These are phyloP conservation scores for Mrakia frigida DNA, from an alignment of 768 basidiomycete species.

Conservation along the genomic window DNA sequence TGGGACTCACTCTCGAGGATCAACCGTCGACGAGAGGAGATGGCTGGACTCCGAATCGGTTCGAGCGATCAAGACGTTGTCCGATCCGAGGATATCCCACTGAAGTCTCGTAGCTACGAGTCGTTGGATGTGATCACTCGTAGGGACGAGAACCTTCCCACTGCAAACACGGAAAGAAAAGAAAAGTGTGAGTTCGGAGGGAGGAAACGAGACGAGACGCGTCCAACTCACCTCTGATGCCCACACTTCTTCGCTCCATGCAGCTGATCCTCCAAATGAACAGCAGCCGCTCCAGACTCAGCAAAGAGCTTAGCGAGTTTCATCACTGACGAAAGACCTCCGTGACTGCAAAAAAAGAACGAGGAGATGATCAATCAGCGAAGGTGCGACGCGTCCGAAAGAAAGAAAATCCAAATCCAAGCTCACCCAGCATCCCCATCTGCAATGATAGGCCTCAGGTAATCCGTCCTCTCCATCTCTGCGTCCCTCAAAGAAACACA, in stretches of 20 bases:
- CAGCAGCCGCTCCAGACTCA: constrained; percentile 83
- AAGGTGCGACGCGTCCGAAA: background rate
- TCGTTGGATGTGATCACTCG: constrained; percentile 77
- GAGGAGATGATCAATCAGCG: background rate
- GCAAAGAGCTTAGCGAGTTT: constrained; percentile 90
- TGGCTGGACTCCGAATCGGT: constrained; percentile 86
- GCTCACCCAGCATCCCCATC: constrained; percentile 88
- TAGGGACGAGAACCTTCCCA: constrained; percentile 88
- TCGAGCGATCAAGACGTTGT: constrained; percentile 62
- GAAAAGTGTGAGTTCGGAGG: background rate
- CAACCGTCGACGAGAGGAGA: constrained; percentile 77
- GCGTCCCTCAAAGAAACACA: background rate
- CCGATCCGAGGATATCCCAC: constrained; percentile 79
- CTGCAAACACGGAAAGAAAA: constrained; percentile 81
- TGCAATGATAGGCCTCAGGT: constrained; percentile 85
- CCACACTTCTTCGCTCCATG: constrained; percentile 79
- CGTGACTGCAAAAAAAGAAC: constrained; percentile 59
- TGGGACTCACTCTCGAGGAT: constrained; percentile 55
- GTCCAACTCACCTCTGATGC: constrained; percentile 18
- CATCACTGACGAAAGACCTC: constrained; percentile 88
- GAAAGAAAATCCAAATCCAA: background rate
- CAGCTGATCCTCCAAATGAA: constrained; percentile 90
- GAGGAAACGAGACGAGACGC: constrained; percentile 35
- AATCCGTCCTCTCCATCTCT: constrained; percentile 69
- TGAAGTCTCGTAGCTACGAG: constrained; percentile 83